Conservation (phyloP, 257 asterid species). For the Linderniella brevidens region DNA sequence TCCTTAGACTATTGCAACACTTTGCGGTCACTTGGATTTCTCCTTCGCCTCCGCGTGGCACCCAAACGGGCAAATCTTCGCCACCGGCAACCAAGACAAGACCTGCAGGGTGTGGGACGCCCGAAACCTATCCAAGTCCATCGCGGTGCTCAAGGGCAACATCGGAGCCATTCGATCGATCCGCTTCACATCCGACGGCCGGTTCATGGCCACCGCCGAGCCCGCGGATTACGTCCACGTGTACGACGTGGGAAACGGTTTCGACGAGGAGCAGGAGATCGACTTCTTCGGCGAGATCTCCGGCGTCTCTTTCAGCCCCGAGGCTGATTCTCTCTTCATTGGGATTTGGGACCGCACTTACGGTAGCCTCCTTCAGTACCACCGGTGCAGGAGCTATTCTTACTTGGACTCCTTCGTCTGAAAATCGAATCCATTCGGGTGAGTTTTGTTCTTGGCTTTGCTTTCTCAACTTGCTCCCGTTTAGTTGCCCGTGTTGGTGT, state of each 20-base stretch:
- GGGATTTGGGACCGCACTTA: conserved; percentile 67
- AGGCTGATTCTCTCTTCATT: conserved; percentile 46
- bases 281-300: conserved; percentile 63
- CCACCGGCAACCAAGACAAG: conserved; percentile 68
- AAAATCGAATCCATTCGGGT: conserved; percentile 1
- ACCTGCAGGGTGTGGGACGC: conserved; percentile 61
- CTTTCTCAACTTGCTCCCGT: too few relatives aligned
- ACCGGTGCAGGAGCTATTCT: conserved; percentile 34
- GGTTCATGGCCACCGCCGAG: conserved; percentile 48
- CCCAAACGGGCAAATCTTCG: conserved; percentile 37
- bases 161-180: conserved; percentile 59
- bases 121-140: conserved; percentile 37
- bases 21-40: conserved; percentile 45
- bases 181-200: conserved; percentile 57
- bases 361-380: conserved; percentile 57
- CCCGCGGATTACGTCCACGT: conserved; percentile 51
- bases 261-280: conserved; percentile 50
- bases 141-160: conserved; percentile 44
- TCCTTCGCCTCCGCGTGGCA: conserved; percentile 72
- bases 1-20: conserved; percentile 23
- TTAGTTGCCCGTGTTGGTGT: too few relatives aligned
- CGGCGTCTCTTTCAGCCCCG: conserved; percentile 55
- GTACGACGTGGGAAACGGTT: conserved; percentile 38
- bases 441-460: too few relatives aligned
- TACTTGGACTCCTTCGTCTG: conserved; percentile 26